Evolutionary conservation across 768 basidiomycete species (phyloP), one percentile per base, ranked within the genome.

Genomic region (Boletus rubescentipes): DNA sequence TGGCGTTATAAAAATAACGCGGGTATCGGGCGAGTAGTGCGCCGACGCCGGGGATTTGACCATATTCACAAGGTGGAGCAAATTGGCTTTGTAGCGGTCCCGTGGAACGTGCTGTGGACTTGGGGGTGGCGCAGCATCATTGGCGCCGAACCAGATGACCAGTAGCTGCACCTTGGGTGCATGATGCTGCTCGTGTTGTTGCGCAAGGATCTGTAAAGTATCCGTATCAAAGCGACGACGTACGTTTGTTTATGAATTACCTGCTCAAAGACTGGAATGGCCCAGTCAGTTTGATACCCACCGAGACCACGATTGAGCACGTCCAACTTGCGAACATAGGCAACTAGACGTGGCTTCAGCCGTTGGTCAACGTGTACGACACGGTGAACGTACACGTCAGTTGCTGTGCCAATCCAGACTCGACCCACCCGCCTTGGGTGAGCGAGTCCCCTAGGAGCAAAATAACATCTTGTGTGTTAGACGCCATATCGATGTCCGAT

Each of bases 281-380:
- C 86, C 93, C 93, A 95, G 32, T 87, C 84, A 1, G 91, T 87
- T 64, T 90, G 94, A 71, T 95, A 97, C 3, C 93, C 93, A 30
- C 82, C 78, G 29, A 86, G 75, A 1, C 94, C 94, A 44, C 93
- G 84, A 65, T 96, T 96, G 57, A 96, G 59, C 18, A 97, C 84
- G 64, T 97, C 94, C 31, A 93, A 70, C 68, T 85, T 91, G 57
- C 94, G 77, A 39, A 79, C 79, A 68, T 96, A 96, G 1, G 77
- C 78, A 66, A 87, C 91, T 93, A 57, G 37, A 53, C 5, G 9
- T 7, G 37, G 23, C 21, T 37, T 57, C 38, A 58, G 46, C 10
- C 9, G 10, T 46, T 18, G n/a, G 21, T 29, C 30, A 30, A 45
- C 23, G 2, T 21, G 30, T n/a, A 29, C 5, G 14, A 11, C 20